Base-by-base conservation (phyloP, 768 basidiomycete genomes). In the Clathrus columnatus region DNA sequence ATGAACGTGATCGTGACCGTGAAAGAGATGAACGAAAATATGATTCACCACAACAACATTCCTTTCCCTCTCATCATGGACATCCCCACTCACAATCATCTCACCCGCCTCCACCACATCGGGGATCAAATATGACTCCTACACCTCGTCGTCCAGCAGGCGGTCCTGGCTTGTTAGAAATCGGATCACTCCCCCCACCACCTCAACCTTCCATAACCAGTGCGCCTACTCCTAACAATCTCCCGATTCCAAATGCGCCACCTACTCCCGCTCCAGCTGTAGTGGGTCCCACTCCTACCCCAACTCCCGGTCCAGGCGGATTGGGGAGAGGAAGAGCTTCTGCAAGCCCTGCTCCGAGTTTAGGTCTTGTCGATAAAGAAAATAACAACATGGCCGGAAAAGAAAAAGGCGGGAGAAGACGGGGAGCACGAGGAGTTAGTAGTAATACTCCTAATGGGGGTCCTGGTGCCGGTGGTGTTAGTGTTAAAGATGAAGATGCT, bases 401-500 rank as follows among this genome's bases (percentile, higher is more conserved):
- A 11, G 21, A 20, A 24, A 20, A 43, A 27, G 41, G 23, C 16
- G 4, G 50, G 42, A 43, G 42, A 21, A 23, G 21, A 29, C 26
- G 56, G 36, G 44, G 55, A 51, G 56, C 43, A 18, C 60, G 29
- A 30, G 43, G 27, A 52, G 62, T 43, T 48, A 62, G 60, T 55
- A 47, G 56, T 11, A 51, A 55, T 30, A 50, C 36, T 28, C 50
- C 56, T 46, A 50, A 55, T 51, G 30, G 48, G 17, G 61, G 23
- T 42, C 29, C 23, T 54, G 62, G 44, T 48, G 62, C n/a, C n/a
- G n/a, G 48, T 18, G 61, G 23, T 42, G 32, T 26, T 54, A 62
- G 44, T 48, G 62, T 61, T 55, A 50, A 58, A n/a, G 53, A 56
- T 32, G 52, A 47, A 36, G 54, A 58, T 47, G 51, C 54, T 48